Evolutionary conservation across 2,329 filamentous ascomycete genomes (phyloP).

Genomic region (Plenodomus lindquistii): DNA sequence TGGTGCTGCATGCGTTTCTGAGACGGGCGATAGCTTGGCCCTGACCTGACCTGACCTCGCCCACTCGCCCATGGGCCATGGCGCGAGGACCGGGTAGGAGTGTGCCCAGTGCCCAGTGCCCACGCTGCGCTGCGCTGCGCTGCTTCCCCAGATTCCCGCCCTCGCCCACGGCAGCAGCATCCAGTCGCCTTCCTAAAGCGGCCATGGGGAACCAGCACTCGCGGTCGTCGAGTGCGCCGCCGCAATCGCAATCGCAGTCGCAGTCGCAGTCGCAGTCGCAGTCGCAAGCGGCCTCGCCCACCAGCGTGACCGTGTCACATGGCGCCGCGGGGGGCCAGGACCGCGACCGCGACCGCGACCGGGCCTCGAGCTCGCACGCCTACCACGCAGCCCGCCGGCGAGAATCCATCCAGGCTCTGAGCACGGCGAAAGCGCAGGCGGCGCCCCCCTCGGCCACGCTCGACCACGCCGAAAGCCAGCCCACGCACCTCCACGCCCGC

Average conservation of each 20-base stretch:
- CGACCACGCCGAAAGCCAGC: conserved; percentile 41
- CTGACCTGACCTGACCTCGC: conserved; percentile 12
- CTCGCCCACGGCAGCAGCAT: conserved; percentile 3
- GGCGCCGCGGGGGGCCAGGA: conserved; percentile 15
- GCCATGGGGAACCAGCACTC: conserved; percentile 44
- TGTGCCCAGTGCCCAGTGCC: no score
- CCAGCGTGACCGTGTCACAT: conserved; percentile 26
- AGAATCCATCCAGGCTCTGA: conserved; percentile 47
- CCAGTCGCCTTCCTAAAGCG: not conserved
- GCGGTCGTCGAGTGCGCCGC: conserved; percentile 23
- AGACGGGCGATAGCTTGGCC: conserved; percentile 17
- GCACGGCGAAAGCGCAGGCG: conserved; percentile 41
- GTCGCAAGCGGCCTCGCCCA: no score
- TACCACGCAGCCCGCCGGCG: conserved; percentile 39
- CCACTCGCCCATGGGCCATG: no score
- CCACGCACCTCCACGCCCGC: conserved; percentile 26
- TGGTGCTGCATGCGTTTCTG: conserved; percentile 23
- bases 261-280: conserved; percentile 14
- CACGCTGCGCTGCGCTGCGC: not conserved
- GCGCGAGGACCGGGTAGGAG: no score
- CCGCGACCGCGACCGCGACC: conserved; percentile 12
- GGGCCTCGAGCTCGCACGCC: conserved; percentile 13
- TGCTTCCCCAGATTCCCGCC: not conserved
- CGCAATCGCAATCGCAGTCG: conserved; percentile 32
- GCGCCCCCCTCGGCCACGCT: conserved; percentile 45